Evolutionary conservation across 2,329 filamentous ascomycete genomes (phyloP), one percentile per base, ranked within the genome.

Genomic region (Paecilomyces sp.): DNA sequence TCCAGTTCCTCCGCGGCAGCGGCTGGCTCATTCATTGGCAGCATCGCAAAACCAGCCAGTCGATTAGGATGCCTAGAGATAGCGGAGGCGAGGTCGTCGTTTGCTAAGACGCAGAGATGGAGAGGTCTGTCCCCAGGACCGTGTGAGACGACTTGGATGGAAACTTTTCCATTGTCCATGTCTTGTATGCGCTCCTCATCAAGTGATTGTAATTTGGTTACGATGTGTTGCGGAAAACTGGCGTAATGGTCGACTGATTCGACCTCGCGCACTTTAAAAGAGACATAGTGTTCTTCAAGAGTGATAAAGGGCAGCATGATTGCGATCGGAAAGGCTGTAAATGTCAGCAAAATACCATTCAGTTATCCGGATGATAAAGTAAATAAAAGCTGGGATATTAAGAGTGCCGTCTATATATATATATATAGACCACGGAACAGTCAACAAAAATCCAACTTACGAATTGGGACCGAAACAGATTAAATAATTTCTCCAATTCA

Each of bases 1-100:
- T 66, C 64, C 1, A 77, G 64, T 59, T 77, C 76, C 7, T 62
- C 61, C 0, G 74, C 77, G 1, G 77, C 70, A 54, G 69, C 64
- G 57, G 64, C 53, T 3, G 77, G 75, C 3, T 77, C 64, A 1
- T 59, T 57, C 69, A 79, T 76, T 0, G 77, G 76, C 0, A 82
- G 68, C 36, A 76, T 65, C 2, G 78, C 78, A 59, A 81, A 76
- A 7, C 72, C 79, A 3, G 73, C 73, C 30, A 80, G 73, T 34
- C 76, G 77, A 15, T 67, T 70, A 1, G 72, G 71, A 41, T 75
- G 58, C 34, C 63, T 55, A 8, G 62, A 55, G n/a, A 77, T 68
- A 2, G 70, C 69, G 1, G 62, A 24, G 1, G 66, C 61, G 11
- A 77, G 68, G 24, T 73, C 67, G 53, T 76, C 66, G 61, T 78